Percentiles rank a stretch among this genome's conserved stretches.
Conservation (phyloP, 2,329 filamentous ascomycete genomes). For the Rutstroemia sp. region DNA sequence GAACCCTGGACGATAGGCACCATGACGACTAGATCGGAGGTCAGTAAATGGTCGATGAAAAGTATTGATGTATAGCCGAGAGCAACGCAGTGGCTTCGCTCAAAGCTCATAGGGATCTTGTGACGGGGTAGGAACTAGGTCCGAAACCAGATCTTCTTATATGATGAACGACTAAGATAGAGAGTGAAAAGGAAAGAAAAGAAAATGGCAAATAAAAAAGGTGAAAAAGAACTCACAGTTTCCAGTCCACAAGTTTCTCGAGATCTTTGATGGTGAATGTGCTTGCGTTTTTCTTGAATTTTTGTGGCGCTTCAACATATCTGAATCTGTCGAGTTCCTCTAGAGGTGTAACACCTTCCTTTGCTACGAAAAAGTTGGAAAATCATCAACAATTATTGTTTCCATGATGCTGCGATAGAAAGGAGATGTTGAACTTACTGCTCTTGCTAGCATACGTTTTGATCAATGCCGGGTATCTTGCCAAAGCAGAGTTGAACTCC, state of each 20-base stretch:
- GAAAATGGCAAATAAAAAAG: background rate
- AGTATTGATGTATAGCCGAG: background rate
- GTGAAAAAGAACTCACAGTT: conserved; percentile 45
- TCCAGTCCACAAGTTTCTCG: conserved; percentile 59
- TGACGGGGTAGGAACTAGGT: too few species aligned
- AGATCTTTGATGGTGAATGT: conserved; percentile 46
- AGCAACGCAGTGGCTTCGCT: too few species aligned
- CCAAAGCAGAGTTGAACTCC: conserved; percentile 25
- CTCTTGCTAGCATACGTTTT: conserved; percentile 14
- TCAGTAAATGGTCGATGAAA: background rate
- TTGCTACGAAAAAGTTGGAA: conserved; percentile 15
- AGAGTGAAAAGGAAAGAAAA: background rate
- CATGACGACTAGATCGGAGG: conserved; percentile 37
- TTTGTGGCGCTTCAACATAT: conserved; percentile 43
- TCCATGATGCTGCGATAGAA: background rate
- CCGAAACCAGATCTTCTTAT: too few species aligned
- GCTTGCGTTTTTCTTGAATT: conserved; percentile 34
- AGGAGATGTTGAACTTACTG: conserved; percentile 16
- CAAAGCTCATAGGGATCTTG: too few species aligned
- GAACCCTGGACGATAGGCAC: conserved; percentile 54
- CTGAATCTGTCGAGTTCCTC: conserved; percentile 53
- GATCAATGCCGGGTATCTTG: conserved; percentile 23
- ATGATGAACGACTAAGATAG: background rate
- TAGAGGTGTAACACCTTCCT: conserved; percentile 31
- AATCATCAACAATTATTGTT: conserved; percentile 12